Percentiles rank a stretch among this genome's conserved stretches.
These are phyloP conservation scores for Hypoxylon cercidicola DNA, from an alignment of 495 filamentous ascomycete species.

Conservation along the genomic window DNA sequence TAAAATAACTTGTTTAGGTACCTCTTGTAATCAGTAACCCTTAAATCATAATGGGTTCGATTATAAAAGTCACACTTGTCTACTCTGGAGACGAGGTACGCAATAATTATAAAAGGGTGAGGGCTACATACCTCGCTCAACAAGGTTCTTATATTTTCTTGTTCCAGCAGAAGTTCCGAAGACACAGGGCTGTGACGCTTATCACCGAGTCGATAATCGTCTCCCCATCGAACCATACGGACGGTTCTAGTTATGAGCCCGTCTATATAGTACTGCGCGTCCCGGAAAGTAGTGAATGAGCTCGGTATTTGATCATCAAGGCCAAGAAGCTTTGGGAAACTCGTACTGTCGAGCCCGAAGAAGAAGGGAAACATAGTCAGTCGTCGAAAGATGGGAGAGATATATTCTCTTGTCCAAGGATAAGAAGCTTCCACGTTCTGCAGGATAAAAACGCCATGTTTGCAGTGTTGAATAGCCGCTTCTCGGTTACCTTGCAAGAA, in stretches of 20 bases:
- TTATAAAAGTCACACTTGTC: too few species aligned
- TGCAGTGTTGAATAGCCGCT: slow-evolving; percentile 55
- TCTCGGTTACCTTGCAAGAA: slow-evolving; percentile 60
- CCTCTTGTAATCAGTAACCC: too few species aligned
- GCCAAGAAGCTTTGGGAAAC: slow-evolving; percentile 38
- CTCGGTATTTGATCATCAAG: slow-evolving; percentile 29
- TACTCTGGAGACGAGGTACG: too few species aligned
- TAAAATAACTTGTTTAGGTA: too few species aligned
- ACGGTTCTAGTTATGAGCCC: slow-evolving; percentile 41
- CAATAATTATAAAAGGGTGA: too few species aligned
- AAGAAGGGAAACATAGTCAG: slow-evolving; percentile 53
- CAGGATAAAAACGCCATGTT: slow-evolving; percentile 53
- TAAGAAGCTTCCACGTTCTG: slow-evolving; percentile 40
- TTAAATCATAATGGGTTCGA: too few species aligned
- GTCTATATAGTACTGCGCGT: slow-evolving; percentile 41
- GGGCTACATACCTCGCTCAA: slow-evolving; percentile 14
- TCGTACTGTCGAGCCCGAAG: slow-evolving; percentile 30
- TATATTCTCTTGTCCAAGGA: slow-evolving; percentile 51
- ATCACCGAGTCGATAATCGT: slow-evolving; percentile 35
- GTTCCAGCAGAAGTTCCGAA: slow-evolving; percentile 27
- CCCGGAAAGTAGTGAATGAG: slow-evolving; percentile 20
- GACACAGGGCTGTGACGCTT: slow-evolving; percentile 18
- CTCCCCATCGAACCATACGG: slow-evolving; percentile 43
- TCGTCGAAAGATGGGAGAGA: slow-evolving; percentile 56
- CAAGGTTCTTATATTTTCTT: slow-evolving; percentile 11